These are phyloP conservation scores for Danielia oregonensis DNA, from an alignment of 805 yeast genomes.

Conservation along the genomic window DNA sequence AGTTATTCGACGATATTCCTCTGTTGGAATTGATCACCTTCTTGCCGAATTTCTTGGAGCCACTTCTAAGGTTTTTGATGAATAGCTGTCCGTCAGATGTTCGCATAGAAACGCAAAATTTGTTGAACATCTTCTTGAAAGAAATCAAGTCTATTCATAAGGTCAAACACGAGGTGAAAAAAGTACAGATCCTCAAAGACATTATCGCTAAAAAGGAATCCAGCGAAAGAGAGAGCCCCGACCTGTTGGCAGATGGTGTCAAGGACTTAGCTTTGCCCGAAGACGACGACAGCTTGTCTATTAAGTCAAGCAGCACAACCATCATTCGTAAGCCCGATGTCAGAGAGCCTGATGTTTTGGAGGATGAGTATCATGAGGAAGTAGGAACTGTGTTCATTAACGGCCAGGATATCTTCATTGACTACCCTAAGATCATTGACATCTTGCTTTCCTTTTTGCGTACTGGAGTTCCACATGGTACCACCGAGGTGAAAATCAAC, in stretches of 20 bases:
- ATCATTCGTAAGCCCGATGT: conserved; percentile 15
- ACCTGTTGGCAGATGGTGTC: not conserved
- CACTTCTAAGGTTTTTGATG: conserved; percentile 66
- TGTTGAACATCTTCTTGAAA: conserved; percentile 68
- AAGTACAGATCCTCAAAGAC: conserved; percentile 18
- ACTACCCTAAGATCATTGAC: conserved; percentile 74
- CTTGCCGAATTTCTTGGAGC: conserved; percentile 85
- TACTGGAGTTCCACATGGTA: conserved; percentile 27
- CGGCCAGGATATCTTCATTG: conserved; percentile 75
- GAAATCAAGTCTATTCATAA: conserved; percentile 78
- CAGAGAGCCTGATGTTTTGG: conserved; percentile 7
- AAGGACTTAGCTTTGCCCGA: conserved; percentile 7
- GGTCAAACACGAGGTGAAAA: conserved; percentile 52
- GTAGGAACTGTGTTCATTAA: conserved; percentile 28
- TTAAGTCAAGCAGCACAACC: conserved; percentile 25
- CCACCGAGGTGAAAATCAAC: conserved; percentile 15
- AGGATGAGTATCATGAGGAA: conserved; percentile 16
- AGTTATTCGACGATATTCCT: conserved; percentile 88
- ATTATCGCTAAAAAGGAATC: not conserved
- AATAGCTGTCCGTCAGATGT: conserved; percentile 86
- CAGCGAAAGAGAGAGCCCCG: not conserved
- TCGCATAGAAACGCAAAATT: conserved; percentile 75
- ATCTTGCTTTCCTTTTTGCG: conserved; percentile 80
- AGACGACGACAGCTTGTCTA: conserved; percentile 21
- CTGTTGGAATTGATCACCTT: conserved; percentile 83